These are phyloP conservation scores for Suhomyces kilbournensis DNA, from an alignment of 805 yeast species.

Conservation along the genomic window DNA sequence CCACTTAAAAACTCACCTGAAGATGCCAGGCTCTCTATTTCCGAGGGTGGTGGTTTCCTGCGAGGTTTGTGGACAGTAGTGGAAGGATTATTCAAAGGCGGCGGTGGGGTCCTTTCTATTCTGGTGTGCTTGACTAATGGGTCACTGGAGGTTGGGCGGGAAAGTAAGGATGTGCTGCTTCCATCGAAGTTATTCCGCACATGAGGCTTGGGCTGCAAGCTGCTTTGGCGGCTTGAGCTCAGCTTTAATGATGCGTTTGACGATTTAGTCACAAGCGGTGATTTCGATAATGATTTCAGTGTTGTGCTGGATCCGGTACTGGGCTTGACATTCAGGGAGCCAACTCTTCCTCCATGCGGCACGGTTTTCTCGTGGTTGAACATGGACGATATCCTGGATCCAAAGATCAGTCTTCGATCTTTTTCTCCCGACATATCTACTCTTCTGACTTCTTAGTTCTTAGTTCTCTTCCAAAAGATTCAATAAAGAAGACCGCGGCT, in stretches of 20 bases:
- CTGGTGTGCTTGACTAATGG: background rate
- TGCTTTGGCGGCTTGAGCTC: background rate
- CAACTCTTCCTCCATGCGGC: background rate
- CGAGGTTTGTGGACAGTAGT: background rate
- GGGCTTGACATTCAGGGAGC: background rate
- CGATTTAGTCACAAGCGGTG: slow-evolving; percentile 1
- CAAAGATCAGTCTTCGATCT: slow-evolving; percentile 22
- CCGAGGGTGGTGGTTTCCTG: slow-evolving; percentile 6
- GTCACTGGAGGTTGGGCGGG: background rate
- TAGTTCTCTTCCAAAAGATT: background rate
- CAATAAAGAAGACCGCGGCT: background rate
- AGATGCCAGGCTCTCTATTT: background rate
- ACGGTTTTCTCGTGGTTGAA: slow-evolving; percentile 15
- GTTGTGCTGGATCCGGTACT: background rate
- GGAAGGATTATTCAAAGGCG: background rate
- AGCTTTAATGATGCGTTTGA: slow-evolving; percentile 1
- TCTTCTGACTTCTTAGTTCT: background rate
- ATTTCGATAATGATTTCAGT: background rate
- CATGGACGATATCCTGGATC: slow-evolving; percentile 30
- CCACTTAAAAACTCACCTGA: slow-evolving; percentile 4
- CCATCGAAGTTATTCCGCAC: background rate
- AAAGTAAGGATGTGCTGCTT: background rate
- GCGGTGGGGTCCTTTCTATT: background rate
- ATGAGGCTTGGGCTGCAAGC: background rate
- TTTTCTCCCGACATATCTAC: slow-evolving; percentile 5